A percentile compares a stretch with the other conserved stretches of the same genome.
Evolutionary conservation across 2,329 filamentous ascomycete species (phyloP).

Genomic region (Penicillium decumbens): DNA sequence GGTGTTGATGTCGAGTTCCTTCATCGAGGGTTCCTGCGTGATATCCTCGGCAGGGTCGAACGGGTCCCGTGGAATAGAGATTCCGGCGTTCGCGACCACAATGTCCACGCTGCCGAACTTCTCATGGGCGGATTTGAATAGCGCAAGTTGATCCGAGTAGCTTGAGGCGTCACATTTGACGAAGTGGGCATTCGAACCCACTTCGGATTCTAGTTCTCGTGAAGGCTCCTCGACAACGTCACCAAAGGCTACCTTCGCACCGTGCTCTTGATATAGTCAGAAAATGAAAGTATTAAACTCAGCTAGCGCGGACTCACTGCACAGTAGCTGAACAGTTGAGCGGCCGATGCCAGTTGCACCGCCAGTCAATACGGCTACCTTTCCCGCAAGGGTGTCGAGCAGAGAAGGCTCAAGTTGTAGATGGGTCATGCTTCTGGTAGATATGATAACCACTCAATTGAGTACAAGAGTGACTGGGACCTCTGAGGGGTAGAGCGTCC

Average conservation of each 20-base stretch:
- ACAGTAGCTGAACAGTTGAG: slow-evolving; percentile 18
- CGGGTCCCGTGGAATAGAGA: slow-evolving; percentile 14
- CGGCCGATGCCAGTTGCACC: slow-evolving; percentile 36
- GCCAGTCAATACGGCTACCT: slow-evolving; percentile 46
- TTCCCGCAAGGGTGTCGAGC: slow-evolving; percentile 28
- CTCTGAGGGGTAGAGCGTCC: no score
- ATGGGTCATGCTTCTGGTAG: slow-evolving; percentile 10
- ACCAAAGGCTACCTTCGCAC: slow-evolving; percentile 8
- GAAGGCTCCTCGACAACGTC: slow-evolving; percentile 6
- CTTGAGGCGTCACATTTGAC: slow-evolving; percentile 9
- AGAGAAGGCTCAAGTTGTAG: slow-evolving; percentile 12
- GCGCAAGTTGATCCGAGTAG: slow-evolving; percentile 9
- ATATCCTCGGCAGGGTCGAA: slow-evolving; percentile 18
- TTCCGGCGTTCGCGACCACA: slow-evolving; percentile 25
- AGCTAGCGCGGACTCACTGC: slow-evolving; percentile 1
- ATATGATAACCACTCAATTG: not conserved
- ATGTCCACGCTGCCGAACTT: slow-evolving; percentile 23
- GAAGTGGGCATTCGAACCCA: slow-evolving; percentile 6
- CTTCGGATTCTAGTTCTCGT: slow-evolving; percentile 5
- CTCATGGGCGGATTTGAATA: slow-evolving; percentile 19
- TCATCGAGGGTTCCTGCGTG: slow-evolving; percentile 16
- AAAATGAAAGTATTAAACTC: no score
- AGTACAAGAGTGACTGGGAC: not conserved
- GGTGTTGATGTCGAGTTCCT: slow-evolving; percentile 21
- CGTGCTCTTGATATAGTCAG: not conserved